Evolutionary conservation across 2,329 filamentous ascomycete genomes (phyloP), one percentile per base, ranked within the genome.

Genomic region (Neodidymelliopsis sp.): DNA sequence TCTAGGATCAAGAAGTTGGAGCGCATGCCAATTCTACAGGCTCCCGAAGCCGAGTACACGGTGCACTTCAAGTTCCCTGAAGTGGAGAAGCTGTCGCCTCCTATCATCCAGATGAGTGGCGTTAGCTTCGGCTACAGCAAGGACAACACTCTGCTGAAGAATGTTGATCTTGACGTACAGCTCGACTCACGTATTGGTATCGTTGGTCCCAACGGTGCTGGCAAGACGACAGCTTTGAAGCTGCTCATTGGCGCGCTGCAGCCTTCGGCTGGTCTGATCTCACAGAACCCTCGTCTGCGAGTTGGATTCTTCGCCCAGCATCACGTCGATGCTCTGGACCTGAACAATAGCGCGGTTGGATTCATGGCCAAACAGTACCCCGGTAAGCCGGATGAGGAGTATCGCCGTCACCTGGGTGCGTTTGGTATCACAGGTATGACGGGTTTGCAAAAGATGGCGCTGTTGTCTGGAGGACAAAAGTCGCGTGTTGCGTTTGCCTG

Each of bases 1-100:
- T 97, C 93, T 1, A 87, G 94, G 67, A 97, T 99, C 83, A 99
- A 99, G 83, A 99, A 99, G 73, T 81, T 99, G 54, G 95, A 99
- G 75, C 91, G 89, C 69, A 97, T 99, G 90, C 94, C 95, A 2
- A 79, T 96, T 1, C 82, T 99, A 41, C 89, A 96, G 65, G 73
- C 92, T 0, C 95, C 94, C 5, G 94, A 99, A 78, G 85, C 86
- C 51, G 93, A 96, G 74, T 99, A 99, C 80, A 91, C 84, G 43
- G 94, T 99, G 51, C 90, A 96, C 69, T 99, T 99, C 84, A 89
- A 87, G 62, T 99, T 99, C 78, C 94, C 94, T 8, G 91, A 96
- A 7, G 94, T 99, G 48, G 94, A 99, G 76, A 97, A 97, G 76
- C 81, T 99, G 50, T 96, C 93, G 13, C 93, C 94, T 12, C 94